Evolutionary conservation across 352 stramenopile species (phyloP).

Genomic region (Sclerospora graminicola): DNA sequence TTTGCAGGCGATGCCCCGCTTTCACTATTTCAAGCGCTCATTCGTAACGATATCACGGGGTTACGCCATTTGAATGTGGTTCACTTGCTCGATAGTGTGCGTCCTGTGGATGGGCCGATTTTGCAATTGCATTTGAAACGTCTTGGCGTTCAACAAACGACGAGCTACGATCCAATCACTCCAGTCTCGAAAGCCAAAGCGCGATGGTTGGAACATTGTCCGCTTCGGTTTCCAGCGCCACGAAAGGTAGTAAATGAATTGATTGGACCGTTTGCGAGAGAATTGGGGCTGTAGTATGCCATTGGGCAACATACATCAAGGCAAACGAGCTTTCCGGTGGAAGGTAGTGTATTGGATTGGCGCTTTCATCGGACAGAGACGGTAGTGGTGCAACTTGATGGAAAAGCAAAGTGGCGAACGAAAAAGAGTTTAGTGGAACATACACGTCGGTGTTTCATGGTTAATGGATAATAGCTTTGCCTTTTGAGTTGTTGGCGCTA

Average conservation of each 20-base stretch:
- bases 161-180: too few relatives aligned
- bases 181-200: constrained; percentile 10
- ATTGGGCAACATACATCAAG: constrained; percentile 7
- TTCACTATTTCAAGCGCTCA: constrained; percentile 22
- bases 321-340: constrained; percentile 11
- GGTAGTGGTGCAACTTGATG: too few relatives aligned
- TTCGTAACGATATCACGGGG: constrained; percentile 13
- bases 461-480: constrained; percentile 4
- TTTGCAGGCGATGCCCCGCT: constrained; percentile 14
- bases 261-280: constrained; percentile 15
- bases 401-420: constrained; percentile 22
- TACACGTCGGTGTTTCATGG: constrained; percentile 16
- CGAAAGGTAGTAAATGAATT: constrained; percentile 8
- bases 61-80: too few relatives aligned
- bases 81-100: too few relatives aligned
- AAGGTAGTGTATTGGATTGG: constrained; percentile 17
- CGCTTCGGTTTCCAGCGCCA: too few relatives aligned
- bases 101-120: constrained; percentile 3
- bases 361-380: too few relatives aligned
- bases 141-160: constrained; percentile 1
- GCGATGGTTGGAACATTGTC: constrained; percentile 13
- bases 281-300: constrained; percentile 18
- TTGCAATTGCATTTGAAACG: constrained; percentile 3
- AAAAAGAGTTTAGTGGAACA: constrained; percentile 10
- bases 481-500: too few relatives aligned